Base-by-base conservation (phyloP, 768 basidiomycete genomes). In the Exsudoporus frostii region DNA sequence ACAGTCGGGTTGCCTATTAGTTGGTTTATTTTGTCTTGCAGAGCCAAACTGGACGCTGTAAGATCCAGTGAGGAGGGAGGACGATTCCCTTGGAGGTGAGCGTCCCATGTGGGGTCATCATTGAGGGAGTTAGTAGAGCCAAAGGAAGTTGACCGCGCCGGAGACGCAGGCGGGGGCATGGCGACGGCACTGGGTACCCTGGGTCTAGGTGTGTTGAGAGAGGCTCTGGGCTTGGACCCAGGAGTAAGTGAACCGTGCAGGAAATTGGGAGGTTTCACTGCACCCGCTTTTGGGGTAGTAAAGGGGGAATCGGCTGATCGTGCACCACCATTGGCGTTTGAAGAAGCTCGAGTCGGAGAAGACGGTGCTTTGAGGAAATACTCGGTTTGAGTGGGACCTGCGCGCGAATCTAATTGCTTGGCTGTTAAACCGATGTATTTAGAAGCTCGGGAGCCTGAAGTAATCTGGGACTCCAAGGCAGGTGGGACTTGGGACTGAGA, bases 371-470 rank as follows among this genome's bases (percentile, higher is more conserved):
- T 62, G 43, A 63, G 63, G 47, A 45, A 55, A 46, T 56, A 50
- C 40, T 67, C 68, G 14, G 58, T 52, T 29, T 48, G 54, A 49
- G 47, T 42, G 19, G 62, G 46, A 29, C 53, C 50, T 13, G 63
- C 14, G 46, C 79, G 79, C 22, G 75, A 79, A 64, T 69, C 82
- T 54, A 95, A 78, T 60, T 92, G 89, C 64, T 86, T 83, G 1
- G 92, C 92, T 1, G 90, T 94, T 81, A 93, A 83, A 15, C 84
- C 83, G 30, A 87, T 75, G 65, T 93, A 94, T 67, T 86, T 89
- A 39, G 88, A 87, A 10, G 92, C 92, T 41, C 92, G 77, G 3
- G 91, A 91, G 4, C 92, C 92, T 7, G 84, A 84, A 4, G 92
- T 91, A 53, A 94, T 84, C 53, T 73, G 74, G 29, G 67, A 56